Evolutionary conservation across 2,329 filamentous ascomycete species (phyloP), one percentile per base, ranked within the genome.

Genomic region (Blastomyces percursus): DNA sequence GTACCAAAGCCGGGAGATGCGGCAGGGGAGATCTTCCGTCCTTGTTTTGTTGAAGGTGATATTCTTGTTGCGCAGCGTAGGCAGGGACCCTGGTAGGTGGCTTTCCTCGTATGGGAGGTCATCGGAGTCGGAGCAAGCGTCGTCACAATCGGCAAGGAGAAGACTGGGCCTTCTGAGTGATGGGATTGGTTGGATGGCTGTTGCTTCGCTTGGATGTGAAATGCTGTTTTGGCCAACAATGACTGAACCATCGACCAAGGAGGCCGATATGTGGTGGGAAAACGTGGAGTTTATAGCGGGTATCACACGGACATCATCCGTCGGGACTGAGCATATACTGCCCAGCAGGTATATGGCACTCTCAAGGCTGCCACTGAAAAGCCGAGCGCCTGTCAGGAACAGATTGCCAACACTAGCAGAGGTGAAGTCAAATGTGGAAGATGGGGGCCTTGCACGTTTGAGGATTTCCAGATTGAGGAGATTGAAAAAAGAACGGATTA

Each of bases 211-310:
- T 0, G 91, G 91, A 69, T 96, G 92, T 0, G 88, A 92, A 69
- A 96, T 96, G 71, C 90, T 88, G 73, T 96, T 96, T 73, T 97
- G 94, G 0, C 93, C 93, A 0, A 89, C 89, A 68, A 97, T 95
- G 32, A 88, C 78, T 0, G 84, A 85, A 8, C 89, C 91, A 72
- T 96, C 84, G 21, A 80, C 79, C 0, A 97, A 81, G 0, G 89
- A 88, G 1, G 91, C 93, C 6, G 89, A 91, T 67, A 97, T 97
- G 75, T 97, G 93, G 70, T 96, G 90, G 0, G 90, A 90, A 78
- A 96, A 96, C 74, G 96, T 97, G 66, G 89, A 91, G 78, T 96
- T 96, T 68, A 97, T 90, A 3, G 90, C 91, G 0, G 93, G 94
- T 19, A 97, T 84, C 0, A 96, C 91, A 0, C 86, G 82, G 6